Evolutionary conservation across 2,329 filamentous ascomycete genomes (phyloP).

Genomic region (Penicillium brasilianum): DNA sequence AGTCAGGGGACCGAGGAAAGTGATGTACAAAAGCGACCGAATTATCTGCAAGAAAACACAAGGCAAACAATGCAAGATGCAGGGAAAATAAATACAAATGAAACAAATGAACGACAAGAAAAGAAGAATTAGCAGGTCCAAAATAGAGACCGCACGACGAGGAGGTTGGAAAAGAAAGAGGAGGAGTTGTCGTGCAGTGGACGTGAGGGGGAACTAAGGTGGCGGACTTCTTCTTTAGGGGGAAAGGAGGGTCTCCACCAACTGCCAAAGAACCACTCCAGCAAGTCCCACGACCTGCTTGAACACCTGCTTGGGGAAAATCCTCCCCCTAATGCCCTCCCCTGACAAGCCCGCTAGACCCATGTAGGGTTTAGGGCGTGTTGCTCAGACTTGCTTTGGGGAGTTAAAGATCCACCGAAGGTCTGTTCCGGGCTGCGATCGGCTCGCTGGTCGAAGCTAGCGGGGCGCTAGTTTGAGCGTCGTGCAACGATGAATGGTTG

Average conservation of each 20-base stretch:
- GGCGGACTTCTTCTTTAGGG: background rate
- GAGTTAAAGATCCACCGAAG: background rate
- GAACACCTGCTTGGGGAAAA: conserved; percentile 9
- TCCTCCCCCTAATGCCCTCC: conserved; percentile 5
- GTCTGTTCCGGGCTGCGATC: conserved; percentile 17
- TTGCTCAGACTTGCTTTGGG: background rate
- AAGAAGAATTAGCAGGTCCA: background rate
- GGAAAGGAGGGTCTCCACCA: background rate
- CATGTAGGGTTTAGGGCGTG: background rate
- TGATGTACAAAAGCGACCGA: background rate
- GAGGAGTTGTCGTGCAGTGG: background rate
- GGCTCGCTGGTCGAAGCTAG: conserved; percentile 12
- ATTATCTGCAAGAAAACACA: background rate
- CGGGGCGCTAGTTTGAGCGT: conserved; percentile 9
- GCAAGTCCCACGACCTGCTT: background rate
- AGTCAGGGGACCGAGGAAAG: background rate
- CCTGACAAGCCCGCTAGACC: conserved; percentile 21
- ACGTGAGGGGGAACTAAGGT: conserved; percentile 16
- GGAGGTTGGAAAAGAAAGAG: conserved; percentile 15
- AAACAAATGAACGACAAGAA: conserved; percentile 10
- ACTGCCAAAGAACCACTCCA: background rate
- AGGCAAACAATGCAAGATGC: background rate
- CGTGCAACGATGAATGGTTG: background rate
- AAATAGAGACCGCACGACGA: background rate
- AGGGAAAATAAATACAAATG: background rate